Conservation (phyloP, 2,329 filamentous ascomycete species). For the Fonsecaea erecta region DNA sequence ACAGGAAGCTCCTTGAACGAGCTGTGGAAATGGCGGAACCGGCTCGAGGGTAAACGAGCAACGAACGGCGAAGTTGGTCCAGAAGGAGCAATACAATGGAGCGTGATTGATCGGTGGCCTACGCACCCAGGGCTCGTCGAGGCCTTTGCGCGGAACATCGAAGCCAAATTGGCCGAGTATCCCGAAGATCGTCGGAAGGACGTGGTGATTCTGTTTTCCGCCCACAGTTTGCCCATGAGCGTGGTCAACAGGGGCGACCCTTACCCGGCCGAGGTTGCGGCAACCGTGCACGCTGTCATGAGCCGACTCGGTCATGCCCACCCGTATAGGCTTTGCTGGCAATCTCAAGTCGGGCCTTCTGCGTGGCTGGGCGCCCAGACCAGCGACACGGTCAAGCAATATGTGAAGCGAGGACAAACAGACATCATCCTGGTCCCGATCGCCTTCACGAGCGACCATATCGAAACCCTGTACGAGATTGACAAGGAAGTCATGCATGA, state of each 20-base stretch:
- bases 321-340: slow-evolving; percentile 93
- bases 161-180: slow-evolving; percentile 81
- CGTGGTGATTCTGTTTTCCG: slow-evolving; percentile 89
- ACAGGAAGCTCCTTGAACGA: slow-evolving; percentile 96
- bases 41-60: slow-evolving; percentile 74
- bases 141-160: slow-evolving; percentile 90
- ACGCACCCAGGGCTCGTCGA: slow-evolving; percentile 88
- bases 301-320: slow-evolving; percentile 83
- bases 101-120: slow-evolving; percentile 97
- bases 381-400: slow-evolving; percentile 80
- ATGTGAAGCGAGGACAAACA: slow-evolving; percentile 87
- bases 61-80: slow-evolving; percentile 54
- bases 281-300: slow-evolving; percentile 97
- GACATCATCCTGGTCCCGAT: slow-evolving; percentile 92
- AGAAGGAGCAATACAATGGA: slow-evolving; percentile 84
- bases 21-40: slow-evolving; percentile 93
- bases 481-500: slow-evolving; percentile 95
- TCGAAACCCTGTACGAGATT: slow-evolving; percentile 93
- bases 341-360: slow-evolving; percentile 93
- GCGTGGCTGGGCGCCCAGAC: slow-evolving; percentile 97
- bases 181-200: slow-evolving; percentile 77
- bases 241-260: slow-evolving; percentile 96
- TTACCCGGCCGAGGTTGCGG: slow-evolving; percentile 92
- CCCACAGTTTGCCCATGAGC: slow-evolving; percentile 94
- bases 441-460: slow-evolving; percentile 98